Evolutionary conservation across 164 flowering plant species (phyloP).

Genomic region (Nelumbo lutea): DNA sequence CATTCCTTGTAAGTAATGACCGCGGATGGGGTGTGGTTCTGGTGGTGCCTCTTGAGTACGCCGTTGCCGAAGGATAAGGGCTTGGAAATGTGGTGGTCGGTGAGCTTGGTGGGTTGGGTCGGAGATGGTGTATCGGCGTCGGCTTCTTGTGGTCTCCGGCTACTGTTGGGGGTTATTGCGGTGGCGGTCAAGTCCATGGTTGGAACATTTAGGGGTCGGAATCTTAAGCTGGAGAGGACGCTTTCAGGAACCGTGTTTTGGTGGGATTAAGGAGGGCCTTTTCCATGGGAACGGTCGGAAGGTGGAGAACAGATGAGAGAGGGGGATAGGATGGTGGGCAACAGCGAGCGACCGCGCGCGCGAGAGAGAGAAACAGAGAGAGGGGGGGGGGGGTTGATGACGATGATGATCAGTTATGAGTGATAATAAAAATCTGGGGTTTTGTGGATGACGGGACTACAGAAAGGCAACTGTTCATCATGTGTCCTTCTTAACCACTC

Average conservation of each 20-base stretch:
- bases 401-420: not conserved
- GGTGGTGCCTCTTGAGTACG: conserved; percentile 30
- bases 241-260: not conserved
- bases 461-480: conserved; percentile 3
- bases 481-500: conserved; percentile 22
- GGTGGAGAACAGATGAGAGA: conserved; percentile 14
- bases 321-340: not conserved
- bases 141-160: conserved; percentile 6
- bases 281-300: conserved; percentile 13
- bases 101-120: conserved; percentile 6
- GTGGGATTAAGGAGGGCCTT: not conserved
- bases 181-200: conserved; percentile 23
- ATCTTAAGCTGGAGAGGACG: not conserved
- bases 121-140: conserved; percentile 16
- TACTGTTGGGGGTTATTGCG: conserved; percentile 4
- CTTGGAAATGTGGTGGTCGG: conserved; percentile 19
- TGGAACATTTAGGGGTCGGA: conserved; percentile 11
- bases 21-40: conserved; percentile 12
- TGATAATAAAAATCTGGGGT: conserved; percentile 5
- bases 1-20: conserved; percentile 50
- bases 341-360: no score
- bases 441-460: conserved; percentile 8
- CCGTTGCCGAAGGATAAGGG: conserved; percentile 40
- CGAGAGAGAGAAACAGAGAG: conserved; percentile 2
- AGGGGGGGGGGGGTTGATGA: not conserved